These are phyloP conservation scores for Allium sativum DNA, from an alignment of 106 monocot species.

Conservation along the genomic window DNA sequence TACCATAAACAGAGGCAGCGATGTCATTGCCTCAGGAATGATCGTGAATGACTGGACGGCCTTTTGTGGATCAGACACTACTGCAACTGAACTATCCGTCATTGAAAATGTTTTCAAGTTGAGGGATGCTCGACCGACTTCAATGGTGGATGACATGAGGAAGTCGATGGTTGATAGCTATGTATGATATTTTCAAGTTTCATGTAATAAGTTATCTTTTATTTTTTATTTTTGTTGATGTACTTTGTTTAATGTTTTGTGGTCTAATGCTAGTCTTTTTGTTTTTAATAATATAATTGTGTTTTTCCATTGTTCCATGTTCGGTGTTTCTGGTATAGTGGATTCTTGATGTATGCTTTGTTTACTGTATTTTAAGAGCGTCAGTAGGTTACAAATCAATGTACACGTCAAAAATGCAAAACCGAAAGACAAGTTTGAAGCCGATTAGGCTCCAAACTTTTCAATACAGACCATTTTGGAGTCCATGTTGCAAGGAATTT, in stretches of 20 bases:
- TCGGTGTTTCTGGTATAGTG: background rate
- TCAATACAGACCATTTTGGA: too few species aligned
- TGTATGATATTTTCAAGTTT: constrained; percentile 23
- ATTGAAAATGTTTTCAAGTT: constrained; percentile 92
- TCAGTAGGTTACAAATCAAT: too few species aligned
- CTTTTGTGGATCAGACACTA: constrained; percentile 92
- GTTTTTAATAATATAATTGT: too few species aligned
- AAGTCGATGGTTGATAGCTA: constrained; percentile 87
- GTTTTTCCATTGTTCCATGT: background rate
- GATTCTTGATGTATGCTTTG: background rate
- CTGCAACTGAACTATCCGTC: constrained; percentile 91
- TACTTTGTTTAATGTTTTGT: background rate
- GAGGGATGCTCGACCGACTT: constrained; percentile 66
- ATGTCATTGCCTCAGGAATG: constrained; percentile 87
- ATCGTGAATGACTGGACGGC: constrained; percentile 94
- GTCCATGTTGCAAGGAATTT: too few species aligned
- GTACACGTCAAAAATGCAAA: too few species aligned
- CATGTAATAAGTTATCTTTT: background rate
- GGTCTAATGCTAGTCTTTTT: background rate
- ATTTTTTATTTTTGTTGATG: background rate
- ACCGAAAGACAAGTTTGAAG: too few species aligned
- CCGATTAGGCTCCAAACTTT: too few species aligned
- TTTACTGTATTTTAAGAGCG: background rate
- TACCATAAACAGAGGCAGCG: constrained; percentile 93
- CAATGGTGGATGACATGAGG: constrained; percentile 92